phyloP scores from a whole-genome alignment of 139 green algal species.

The Bryopsis sp. region DNA sequence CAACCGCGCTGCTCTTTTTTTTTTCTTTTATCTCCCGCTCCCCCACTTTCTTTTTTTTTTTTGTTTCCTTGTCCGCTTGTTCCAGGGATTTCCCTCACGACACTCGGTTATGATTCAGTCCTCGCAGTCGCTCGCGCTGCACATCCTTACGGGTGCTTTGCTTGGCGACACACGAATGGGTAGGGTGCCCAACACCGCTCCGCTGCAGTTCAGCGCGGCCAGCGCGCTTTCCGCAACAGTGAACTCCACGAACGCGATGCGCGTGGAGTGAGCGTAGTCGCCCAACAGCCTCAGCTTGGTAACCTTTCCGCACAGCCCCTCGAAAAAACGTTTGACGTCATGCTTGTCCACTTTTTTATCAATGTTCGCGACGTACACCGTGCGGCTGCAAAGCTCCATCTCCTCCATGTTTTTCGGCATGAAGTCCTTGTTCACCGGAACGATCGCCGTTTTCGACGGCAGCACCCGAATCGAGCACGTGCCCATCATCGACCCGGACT shows the following conservation, averaged over 20 bases:
- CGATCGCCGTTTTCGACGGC: conserved; percentile 86
- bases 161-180: conserved; percentile 74
- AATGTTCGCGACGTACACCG: conserved; percentile 93
- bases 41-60: no score
- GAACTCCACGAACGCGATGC: conserved; percentile 97
- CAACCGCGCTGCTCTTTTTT: no score
- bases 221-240: conserved; percentile 59
- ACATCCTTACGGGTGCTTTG: conserved; percentile 73
- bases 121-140: conserved; percentile 17
- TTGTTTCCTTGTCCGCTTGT: no score
- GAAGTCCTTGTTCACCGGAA: conserved; percentile 84
- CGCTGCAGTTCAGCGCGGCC: conserved; percentile 81
- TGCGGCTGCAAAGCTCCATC: conserved; percentile 54
- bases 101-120: not conserved
- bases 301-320: conserved; percentile 77
- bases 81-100: no score
- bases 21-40: no score
- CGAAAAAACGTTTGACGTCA: conserved; percentile 79
- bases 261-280: conserved; percentile 75
- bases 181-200: conserved; percentile 71
- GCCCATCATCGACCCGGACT: conserved; percentile 57
- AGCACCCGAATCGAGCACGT: conserved; percentile 67
- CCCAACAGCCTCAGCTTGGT: conserved; percentile 74
- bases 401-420: conserved; percentile 48
- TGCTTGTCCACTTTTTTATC: conserved; percentile 68